These are phyloP conservation scores for Tuber aestivum DNA, from an alignment of 495 filamentous ascomycete genomes.

Conservation along the genomic window DNA sequence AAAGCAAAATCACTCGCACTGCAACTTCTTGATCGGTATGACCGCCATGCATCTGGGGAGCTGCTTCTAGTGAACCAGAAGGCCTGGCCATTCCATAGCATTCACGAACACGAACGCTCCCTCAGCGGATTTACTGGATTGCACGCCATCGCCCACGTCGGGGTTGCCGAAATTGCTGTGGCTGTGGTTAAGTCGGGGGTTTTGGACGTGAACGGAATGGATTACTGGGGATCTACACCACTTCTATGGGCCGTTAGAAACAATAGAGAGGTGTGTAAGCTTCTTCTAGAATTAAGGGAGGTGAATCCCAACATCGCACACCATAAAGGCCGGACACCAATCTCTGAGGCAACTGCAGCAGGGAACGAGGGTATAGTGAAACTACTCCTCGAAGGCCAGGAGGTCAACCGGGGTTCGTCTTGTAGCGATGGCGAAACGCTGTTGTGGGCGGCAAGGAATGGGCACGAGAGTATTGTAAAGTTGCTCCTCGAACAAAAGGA, in stretches of 20 bases:
- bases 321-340: constrained; percentile 33
- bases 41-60: neutral
- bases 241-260: neutral
- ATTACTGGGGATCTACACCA: neutral
- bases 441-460: too few relatives aligned
- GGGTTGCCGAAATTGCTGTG: neutral
- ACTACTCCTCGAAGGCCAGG: constrained; percentile 4
- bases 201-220: neutral
- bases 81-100: too few relatives aligned
- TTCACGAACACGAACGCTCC: too few relatives aligned
- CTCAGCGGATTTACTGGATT: neutral
- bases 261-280: neutral
- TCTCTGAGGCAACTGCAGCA: constrained; percentile 43
- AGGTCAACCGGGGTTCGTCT: neutral
- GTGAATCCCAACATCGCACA: neutral
- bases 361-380: constrained; percentile 14
- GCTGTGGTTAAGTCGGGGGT: neutral
- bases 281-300: neutral
- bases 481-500: too few relatives aligned
- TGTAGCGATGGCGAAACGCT: neutral
- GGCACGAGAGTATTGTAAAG: too few relatives aligned
- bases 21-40: neutral
- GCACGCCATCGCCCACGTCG: neutral
- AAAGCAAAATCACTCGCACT: neutral
- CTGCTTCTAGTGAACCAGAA: neutral